phyloP scores from a whole-genome alignment of 208 protist genomes.

The Naegleria fowleri region DNA sequence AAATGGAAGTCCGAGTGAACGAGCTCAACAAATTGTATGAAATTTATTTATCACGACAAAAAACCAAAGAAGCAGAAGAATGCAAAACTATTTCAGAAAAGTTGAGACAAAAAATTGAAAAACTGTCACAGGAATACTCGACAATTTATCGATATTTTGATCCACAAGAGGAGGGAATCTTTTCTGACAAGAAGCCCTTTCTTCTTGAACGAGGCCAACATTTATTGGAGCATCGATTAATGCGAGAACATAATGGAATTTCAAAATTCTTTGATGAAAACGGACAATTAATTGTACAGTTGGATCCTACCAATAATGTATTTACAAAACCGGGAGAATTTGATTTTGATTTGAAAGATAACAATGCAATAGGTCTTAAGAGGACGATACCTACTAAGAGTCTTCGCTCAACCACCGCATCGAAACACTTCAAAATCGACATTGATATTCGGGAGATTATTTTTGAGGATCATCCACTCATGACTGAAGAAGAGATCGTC shows the following conservation, averaged over 20 bases:
- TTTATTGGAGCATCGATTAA: not conserved
- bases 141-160: not conserved
- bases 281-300: not conserved
- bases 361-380: not conserved
- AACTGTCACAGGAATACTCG: not conserved
- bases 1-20: not conserved
- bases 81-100: not conserved
- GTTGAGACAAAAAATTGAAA: not conserved
- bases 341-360: not conserved
- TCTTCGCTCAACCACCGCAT: not conserved
- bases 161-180: not conserved
- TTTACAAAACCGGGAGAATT: not conserved
- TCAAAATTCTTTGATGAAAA: slow-evolving; percentile 14
- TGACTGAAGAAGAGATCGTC: slow-evolving; percentile 1
- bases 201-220: not conserved
- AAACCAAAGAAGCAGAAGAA: slow-evolving; percentile 2
- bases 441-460: not conserved
- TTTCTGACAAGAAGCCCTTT: not conserved
- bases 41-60: not conserved
- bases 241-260: not conserved
- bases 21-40: not conserved
- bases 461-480: not conserved
- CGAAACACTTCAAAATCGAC: not conserved
- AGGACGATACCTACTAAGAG: not conserved
- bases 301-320: not conserved